Evolutionary conservation across 2,329 filamentous ascomycete species (phyloP), one percentile per base, ranked within the genome.

Genomic region (Talaromyces marneffei): DNA sequence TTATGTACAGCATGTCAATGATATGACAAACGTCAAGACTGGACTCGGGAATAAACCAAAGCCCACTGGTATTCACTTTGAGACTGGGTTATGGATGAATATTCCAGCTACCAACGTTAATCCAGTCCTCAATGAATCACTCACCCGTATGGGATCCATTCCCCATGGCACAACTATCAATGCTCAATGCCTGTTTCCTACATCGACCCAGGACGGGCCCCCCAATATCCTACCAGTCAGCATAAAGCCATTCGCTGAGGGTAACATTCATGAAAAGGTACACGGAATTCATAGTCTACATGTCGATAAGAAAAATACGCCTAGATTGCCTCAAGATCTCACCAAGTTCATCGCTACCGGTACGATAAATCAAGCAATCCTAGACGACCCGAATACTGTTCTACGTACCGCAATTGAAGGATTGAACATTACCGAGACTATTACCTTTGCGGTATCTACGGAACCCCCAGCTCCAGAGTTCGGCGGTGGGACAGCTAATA

Each of bases 161-260:
- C 77, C 77, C 0, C 76, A 79, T 57, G 77, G 76, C 23, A 78
- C 76, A 0, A 77, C 75, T 6, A 78, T 79, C 68, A 79, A 79
- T 39, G 73, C 74, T 1, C 76, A 78, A 63, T 64, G 69, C 18
- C 65, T 74, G 9, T 62, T 61, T 7, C 67, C 70, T 31, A 31
- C 29, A 31, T 4, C 9, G 3, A 68, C 62, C 42, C 65, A 16
- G 68, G 69, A 18, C 69, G 72, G 65, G 69, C 65, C 0, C 75
- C 77, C 56, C 63, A 65, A 12, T 59, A 74, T 10, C 70, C 67
- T 2, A 70, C 66, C 12, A 18, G 37, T 18, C 12, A 40, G 37
- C 37, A 4, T 40, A 12, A 4, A 6, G 14, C 37, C 37, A 40
- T 40, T 40, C n/a, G 37, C 37, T 12, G 14, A 4, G 14, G 37